phyloP scores from a whole-genome alignment of 768 basidiomycete genomes.

The Suillus subaureus region DNA sequence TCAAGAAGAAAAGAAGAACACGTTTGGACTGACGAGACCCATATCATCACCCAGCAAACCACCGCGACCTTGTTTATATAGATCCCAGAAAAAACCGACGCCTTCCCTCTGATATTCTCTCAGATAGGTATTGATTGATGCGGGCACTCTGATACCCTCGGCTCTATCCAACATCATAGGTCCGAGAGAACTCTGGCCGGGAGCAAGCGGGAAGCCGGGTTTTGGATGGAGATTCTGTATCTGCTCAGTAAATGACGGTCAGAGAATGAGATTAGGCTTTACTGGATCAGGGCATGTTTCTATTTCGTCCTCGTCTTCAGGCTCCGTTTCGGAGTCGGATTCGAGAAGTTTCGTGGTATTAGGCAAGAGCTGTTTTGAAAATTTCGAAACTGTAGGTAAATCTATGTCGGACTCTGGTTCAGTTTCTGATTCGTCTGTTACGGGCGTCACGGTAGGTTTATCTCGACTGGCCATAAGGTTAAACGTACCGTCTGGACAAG shows the following conservation, averaged over 20 bases:
- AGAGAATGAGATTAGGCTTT: conserved; percentile 11
- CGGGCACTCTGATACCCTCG: conserved; percentile 55
- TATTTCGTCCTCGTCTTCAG: conserved; percentile 40
- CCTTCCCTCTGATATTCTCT: conserved; percentile 92
- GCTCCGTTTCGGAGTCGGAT: conserved; percentile 45
- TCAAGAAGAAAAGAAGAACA: background rate
- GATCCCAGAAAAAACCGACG: conserved; percentile 75
- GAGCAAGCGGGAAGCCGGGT: conserved; percentile 55
- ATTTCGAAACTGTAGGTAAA: conserved; percentile 4
- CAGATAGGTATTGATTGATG: conserved; percentile 80
- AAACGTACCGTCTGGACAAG: conserved; percentile 21
- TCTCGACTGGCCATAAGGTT: background rate
- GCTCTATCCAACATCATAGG: conserved; percentile 54
- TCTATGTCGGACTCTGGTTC: conserved; percentile 46
- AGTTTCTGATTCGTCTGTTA: conserved; percentile 44
- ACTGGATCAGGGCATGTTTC: conserved; percentile 29
- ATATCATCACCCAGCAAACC: conserved; percentile 95
- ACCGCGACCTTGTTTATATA: conserved; percentile 68
- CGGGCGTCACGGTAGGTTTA: background rate
- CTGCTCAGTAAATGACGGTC: background rate
- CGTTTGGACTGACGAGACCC: conserved; percentile 61
- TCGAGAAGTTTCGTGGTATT: background rate
- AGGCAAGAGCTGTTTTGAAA: conserved; percentile 4
- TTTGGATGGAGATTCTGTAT: conserved; percentile 45
- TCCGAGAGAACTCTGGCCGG: conserved; percentile 43